Conservation (phyloP, 1,284 basidiomycete species). For the Filobasidium uniguttulatum region DNA sequence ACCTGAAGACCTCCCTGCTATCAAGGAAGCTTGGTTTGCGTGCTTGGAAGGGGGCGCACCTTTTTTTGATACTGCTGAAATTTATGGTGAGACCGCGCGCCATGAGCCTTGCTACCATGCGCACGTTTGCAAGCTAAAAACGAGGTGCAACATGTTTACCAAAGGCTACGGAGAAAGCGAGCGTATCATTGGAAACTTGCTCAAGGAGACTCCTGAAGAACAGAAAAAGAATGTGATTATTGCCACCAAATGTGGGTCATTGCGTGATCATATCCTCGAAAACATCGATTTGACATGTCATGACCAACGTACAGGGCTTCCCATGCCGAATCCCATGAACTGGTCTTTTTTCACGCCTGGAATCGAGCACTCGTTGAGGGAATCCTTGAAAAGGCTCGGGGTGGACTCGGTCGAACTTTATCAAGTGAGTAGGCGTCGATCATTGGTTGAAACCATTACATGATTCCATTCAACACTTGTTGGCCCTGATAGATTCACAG, state of each 20-base stretch:
- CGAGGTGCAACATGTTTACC: slow-evolving; percentile 1
- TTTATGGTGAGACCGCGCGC: slow-evolving; percentile 5
- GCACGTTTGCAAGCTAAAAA: slow-evolving; percentile 19
- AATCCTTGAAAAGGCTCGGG: slow-evolving; percentile 24
- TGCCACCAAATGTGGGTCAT: slow-evolving; percentile 27
- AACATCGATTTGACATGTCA: not conserved
- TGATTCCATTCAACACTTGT: not conserved
- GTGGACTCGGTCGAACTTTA: slow-evolving; percentile 28
- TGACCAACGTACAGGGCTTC: slow-evolving; percentile 23
- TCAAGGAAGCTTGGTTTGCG: slow-evolving; percentile 25
- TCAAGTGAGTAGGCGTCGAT: slow-evolving; percentile 16
- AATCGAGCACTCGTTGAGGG: slow-evolving; percentile 20
- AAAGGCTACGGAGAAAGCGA: slow-evolving; percentile 23
- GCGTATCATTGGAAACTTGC: slow-evolving; percentile 23
- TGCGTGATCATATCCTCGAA: too few relatives aligned
- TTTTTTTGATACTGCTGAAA: slow-evolving; percentile 30
- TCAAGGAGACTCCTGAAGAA: slow-evolving; percentile 23
- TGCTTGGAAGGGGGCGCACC: slow-evolving; percentile 23
- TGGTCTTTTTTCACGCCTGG: slow-evolving; percentile 27
- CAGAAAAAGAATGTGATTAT: slow-evolving; percentile 23
- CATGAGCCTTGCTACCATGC: too few relatives aligned
- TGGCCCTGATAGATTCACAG: slow-evolving; percentile 19
- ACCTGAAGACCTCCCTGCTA: slow-evolving; percentile 21
- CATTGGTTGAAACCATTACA: not conserved
- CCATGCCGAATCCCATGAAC: slow-evolving; percentile 21